Evolutionary conservation across 768 basidiomycete species (phyloP).

Genomic region (Rhodotorula paludigena): DNA sequence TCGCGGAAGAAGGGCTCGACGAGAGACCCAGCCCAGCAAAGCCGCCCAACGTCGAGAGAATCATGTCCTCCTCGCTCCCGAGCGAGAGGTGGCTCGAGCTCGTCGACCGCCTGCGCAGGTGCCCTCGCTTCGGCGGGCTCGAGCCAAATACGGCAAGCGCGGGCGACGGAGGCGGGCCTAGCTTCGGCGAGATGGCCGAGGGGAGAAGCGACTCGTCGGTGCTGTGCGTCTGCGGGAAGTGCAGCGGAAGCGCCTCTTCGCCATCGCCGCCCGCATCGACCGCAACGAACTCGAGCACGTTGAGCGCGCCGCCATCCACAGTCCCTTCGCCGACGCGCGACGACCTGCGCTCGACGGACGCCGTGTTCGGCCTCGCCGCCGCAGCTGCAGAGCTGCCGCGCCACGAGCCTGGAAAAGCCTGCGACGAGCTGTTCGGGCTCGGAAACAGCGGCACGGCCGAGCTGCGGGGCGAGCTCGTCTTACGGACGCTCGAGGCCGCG

Average conservation of each 20-base stretch:
- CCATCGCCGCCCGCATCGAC: background rate
- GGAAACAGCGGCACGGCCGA: no score
- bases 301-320: background rate
- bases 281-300: constrained; percentile 17
- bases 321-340: no score
- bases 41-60: background rate
- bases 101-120: background rate
- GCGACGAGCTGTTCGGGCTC: no score
- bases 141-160: no score
- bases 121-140: background rate
- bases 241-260: background rate
- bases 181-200: background rate
- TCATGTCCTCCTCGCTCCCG: constrained; percentile 7
- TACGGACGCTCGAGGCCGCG: no score
- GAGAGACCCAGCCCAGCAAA: background rate
- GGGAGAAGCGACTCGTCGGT: background rate
- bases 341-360: no score
- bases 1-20: background rate
- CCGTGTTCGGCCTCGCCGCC: background rate
- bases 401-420: no score
- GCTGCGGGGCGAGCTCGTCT: no score
- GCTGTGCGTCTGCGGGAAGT: constrained; percentile 3
- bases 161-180: background rate
- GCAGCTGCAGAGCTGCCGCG: no score
- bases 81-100: background rate